Percentiles rank a stretch among this genome's conserved stretches.
Evolutionary conservation across 176 grass and related monocot genomes (phyloP).

Genomic region (Tillandsia leiboldiana): DNA sequence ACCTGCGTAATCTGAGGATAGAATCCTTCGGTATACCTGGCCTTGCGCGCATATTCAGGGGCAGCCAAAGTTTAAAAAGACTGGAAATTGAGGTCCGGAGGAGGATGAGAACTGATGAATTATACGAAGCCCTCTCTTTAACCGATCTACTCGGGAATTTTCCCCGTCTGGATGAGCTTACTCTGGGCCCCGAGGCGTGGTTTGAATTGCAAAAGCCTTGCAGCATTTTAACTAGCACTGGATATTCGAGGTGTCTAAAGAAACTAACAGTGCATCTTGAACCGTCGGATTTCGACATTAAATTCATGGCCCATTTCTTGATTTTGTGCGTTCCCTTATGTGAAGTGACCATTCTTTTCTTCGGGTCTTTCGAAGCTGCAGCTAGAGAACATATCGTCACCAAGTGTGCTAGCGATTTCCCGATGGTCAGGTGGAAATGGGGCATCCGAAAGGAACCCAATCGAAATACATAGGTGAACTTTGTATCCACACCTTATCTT

Average conservation of each 20-base stretch:
- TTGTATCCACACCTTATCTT: neutral
- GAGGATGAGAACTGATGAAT: conserved; percentile 12
- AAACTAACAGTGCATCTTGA: conserved; percentile 51
- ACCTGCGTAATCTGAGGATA: conserved; percentile 37
- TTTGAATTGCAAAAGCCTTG: conserved; percentile 27
- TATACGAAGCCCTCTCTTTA: conserved; percentile 17
- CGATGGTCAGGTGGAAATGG: conserved; percentile 44
- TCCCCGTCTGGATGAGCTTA: conserved; percentile 34
- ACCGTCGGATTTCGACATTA: neutral
- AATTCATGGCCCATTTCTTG: conserved; percentile 26
- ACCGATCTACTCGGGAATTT: conserved; percentile 32
- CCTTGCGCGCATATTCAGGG: conserved; percentile 22
- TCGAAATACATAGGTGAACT: neutral
- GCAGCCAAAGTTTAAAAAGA: conserved; percentile 18
- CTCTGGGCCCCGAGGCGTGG: conserved; percentile 38
- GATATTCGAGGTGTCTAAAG: conserved; percentile 30
- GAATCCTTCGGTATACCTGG: conserved; percentile 27
- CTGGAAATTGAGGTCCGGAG: conserved; percentile 37
- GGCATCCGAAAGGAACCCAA: conserved; percentile 19
- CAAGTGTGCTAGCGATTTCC: conserved; percentile 26
- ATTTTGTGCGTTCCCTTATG: conserved; percentile 21
- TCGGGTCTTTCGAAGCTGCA: conserved; percentile 9
- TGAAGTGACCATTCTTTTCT: conserved; percentile 48
- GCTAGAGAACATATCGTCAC: conserved; percentile 1
- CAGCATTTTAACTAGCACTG: neutral